Evolutionary conservation across 768 basidiomycete genomes (phyloP).

Genomic region (Neoboletus magnificus): DNA sequence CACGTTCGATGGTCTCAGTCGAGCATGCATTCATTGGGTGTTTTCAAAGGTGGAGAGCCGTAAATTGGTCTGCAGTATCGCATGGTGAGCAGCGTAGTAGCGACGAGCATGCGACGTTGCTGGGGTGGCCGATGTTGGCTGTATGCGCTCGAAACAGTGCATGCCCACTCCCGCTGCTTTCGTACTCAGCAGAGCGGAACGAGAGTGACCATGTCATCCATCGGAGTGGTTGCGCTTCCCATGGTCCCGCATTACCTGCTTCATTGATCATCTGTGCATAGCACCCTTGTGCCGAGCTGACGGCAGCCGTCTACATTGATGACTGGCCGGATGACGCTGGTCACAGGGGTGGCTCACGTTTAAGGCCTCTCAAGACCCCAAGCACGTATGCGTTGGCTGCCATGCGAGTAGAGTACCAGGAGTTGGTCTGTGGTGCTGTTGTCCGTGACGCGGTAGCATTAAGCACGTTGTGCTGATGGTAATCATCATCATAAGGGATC

Average conservation of each 20-base stretch:
- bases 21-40: neutral
- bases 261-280: constrained; percentile 5
- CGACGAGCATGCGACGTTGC: neutral
- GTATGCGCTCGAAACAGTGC: neutral
- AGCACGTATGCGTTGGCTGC: neutral
- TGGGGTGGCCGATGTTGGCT: neutral
- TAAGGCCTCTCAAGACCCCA: neutral
- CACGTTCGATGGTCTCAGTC: constrained; percentile 1
- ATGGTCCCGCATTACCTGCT: neutral
- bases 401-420: neutral
- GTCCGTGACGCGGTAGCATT: neutral
- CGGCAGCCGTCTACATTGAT: neutral
- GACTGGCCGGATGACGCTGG: constrained; percentile 7
- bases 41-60: neutral
- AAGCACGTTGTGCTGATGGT: neutral
- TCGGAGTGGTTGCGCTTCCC: neutral
- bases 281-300: constrained; percentile 2
- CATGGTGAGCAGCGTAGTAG: neutral
- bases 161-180: too few relatives aligned
- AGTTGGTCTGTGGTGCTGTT: neutral
- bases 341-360: constrained; percentile 6
- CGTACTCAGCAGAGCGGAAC: neutral
- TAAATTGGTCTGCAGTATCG: neutral
- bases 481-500: too few relatives aligned
- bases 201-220: neutral